Conservation (phyloP, 495 filamentous ascomycete species). For the Penicillium tannophilum region DNA sequence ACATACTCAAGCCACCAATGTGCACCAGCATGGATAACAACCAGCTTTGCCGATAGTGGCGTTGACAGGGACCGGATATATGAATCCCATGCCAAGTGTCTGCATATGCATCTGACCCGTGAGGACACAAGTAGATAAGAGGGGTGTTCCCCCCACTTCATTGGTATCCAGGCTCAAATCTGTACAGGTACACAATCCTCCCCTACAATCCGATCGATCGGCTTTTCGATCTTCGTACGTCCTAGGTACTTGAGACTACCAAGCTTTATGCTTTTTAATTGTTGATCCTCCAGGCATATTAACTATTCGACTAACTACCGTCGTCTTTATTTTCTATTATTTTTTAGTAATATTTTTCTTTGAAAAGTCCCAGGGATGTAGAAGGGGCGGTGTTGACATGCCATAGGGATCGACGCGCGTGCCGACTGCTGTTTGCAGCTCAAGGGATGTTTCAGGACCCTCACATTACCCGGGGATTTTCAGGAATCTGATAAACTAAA, state of each 20-base stretch:
- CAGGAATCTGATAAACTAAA: neutral
- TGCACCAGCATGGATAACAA: neutral
- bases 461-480: constrained; percentile 3
- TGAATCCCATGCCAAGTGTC: neutral
- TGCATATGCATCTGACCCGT: neutral
- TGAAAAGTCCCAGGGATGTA: constrained; percentile 17
- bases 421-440: constrained; percentile 33
- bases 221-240: neutral
- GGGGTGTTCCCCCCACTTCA: constrained; percentile 2
- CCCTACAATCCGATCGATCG: neutral
- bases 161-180: constrained; percentile 3
- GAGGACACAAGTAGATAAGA: constrained; percentile 3
- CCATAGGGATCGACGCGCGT: constrained; percentile 34
- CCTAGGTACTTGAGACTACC: neutral
- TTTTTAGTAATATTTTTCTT: neutral
- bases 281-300: neutral
- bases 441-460: constrained; percentile 11
- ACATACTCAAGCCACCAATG: constrained; percentile 14
- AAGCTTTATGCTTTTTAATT: neutral
- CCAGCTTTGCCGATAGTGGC: constrained; percentile 5
- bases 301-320: neutral
- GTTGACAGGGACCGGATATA: constrained; percentile 4
- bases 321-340: constrained; percentile 1
- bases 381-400: constrained; percentile 43
- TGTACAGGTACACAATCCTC: neutral